These are phyloP conservation scores for Hanseniaspora occidentalis DNA, from an alignment of 805 yeast genomes.

Conservation along the genomic window DNA sequence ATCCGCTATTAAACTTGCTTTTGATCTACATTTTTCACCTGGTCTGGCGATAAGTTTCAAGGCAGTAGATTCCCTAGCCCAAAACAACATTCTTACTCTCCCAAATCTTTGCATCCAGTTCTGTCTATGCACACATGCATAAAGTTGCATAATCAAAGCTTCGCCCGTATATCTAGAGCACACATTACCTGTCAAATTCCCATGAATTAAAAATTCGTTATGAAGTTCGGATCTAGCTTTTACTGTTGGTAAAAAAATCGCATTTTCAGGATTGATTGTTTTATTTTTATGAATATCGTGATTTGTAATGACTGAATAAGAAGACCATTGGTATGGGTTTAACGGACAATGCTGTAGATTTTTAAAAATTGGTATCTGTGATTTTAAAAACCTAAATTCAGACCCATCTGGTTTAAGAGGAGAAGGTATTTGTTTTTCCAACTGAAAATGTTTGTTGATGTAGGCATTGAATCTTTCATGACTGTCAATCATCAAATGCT, in stretches of 20 bases:
- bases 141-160: conserved; percentile 62
- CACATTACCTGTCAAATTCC: conserved; percentile 33
- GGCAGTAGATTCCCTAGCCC: conserved; percentile 52
- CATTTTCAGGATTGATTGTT: conserved; percentile 22
- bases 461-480: conserved; percentile 22
- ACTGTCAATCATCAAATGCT: conserved; percentile 52
- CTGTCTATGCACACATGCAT: conserved; percentile 49
- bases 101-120: conserved; percentile 72
- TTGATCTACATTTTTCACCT: conserved; percentile 39
- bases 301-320: conserved; percentile 34
- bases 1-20: conserved; percentile 54
- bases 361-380: background rate
- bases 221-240: conserved; percentile 32
- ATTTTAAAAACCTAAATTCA: background rate
- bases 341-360: conserved; percentile 24
- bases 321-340: conserved; percentile 60
- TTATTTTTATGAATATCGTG: conserved; percentile 17
- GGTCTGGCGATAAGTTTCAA: conserved; percentile 48
- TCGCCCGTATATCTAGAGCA: conserved; percentile 36
- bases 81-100: conserved; percentile 58
- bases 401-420: background rate
- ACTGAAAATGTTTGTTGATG: background rate
- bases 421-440: background rate
- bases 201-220: conserved; percentile 43
- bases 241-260: conserved; percentile 26